phyloP scores from a whole-genome alignment of 176 grass and related monocot genomes.

The Ensete glaucum region DNA sequence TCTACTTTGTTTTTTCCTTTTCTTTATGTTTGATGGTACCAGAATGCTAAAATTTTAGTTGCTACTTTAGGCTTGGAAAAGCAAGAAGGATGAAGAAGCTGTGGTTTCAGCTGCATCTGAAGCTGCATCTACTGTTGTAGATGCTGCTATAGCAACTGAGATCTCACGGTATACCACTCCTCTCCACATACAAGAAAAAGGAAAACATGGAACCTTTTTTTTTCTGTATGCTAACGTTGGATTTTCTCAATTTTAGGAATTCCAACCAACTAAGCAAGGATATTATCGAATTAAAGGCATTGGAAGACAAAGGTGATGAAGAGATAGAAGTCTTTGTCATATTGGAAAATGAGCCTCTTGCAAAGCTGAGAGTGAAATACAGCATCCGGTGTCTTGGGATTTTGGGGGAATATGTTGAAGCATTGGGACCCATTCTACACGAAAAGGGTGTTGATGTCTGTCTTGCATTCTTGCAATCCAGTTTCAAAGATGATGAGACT shows the following conservation, averaged over 20 bases:
- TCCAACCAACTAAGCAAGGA: slow-evolving; percentile 35
- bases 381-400: slow-evolving; percentile 74
- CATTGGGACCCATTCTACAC: slow-evolving; percentile 87
- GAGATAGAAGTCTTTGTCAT: slow-evolving; percentile 70
- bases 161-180: slow-evolving; percentile 58
- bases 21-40: slow-evolving; percentile 2
- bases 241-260: slow-evolving; percentile 23
- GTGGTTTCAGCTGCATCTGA: slow-evolving; percentile 58
- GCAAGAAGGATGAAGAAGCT: slow-evolving; percentile 51
- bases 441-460: slow-evolving; percentile 99
- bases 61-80: slow-evolving; percentile 72
- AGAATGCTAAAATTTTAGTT: slow-evolving; percentile 1
- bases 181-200: background rate
- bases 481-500: slow-evolving; percentile 49
- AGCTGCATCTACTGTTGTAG: slow-evolving; percentile 76
- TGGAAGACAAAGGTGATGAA: slow-evolving; percentile 41
- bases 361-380: slow-evolving; percentile 76
- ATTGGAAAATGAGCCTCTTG: slow-evolving; percentile 49
- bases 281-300: slow-evolving; percentile 30
- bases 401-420: slow-evolving; percentile 96
- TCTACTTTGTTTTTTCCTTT: slow-evolving; percentile 10
- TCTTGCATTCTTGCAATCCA: slow-evolving; percentile 66
- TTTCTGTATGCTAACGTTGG: background rate
- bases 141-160: slow-evolving; percentile 81
- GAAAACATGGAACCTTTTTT: background rate